Evolutionary conservation across 208 protist species (phyloP), one percentile per base, ranked within the genome.

Genomic region (Naegleria lovaniensis): DNA sequence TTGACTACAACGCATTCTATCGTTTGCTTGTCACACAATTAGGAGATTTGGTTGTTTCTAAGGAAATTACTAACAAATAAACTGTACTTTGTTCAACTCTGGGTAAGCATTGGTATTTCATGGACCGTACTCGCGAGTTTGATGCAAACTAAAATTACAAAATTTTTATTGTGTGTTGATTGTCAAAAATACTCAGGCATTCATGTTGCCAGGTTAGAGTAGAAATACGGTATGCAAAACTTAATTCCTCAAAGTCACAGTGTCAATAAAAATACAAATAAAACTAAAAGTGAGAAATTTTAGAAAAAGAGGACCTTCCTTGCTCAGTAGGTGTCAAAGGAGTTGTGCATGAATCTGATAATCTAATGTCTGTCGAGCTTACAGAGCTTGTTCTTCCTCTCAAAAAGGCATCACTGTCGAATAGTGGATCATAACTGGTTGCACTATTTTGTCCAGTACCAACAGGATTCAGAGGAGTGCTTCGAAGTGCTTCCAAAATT

Each of bases 1-100:
- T 93, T 9, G 92, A 93, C 7, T 93, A 83, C 89, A 91, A 93
- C 41, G 22, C 59, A 25, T 55, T 93, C 25, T 93, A 93, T 76
- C 19, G 91, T 36, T 25, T 7, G 11, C 38, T 92, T 25, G 41
- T 88, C 4, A 58, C 22, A 38, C 9, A 58, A 58, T 22, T 88
- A 29, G 85, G 85, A 6, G 36, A 29, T 25, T 15, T 88, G 13
- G 85, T 88, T 38, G 39, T 88, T 4, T 88, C 85, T 22, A 11
- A 38, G 40, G 33, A 88, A 48, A 29, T 39, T 40, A 19, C 51
- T 15, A 58, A 5, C 5, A 67, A 67, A 67, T 67, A 67, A 67
- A 4, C 19, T 48, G 43, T 48, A 48, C 43, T 48, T 48, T 48
- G n/a, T n/a, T n/a, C n/a, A n/a, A n/a, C n/a, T n/a, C n/a, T n/a